These are phyloP conservation scores for Syzygium oleosum DNA, from an alignment of 345 rosid genomes.

Conservation along the genomic window DNA sequence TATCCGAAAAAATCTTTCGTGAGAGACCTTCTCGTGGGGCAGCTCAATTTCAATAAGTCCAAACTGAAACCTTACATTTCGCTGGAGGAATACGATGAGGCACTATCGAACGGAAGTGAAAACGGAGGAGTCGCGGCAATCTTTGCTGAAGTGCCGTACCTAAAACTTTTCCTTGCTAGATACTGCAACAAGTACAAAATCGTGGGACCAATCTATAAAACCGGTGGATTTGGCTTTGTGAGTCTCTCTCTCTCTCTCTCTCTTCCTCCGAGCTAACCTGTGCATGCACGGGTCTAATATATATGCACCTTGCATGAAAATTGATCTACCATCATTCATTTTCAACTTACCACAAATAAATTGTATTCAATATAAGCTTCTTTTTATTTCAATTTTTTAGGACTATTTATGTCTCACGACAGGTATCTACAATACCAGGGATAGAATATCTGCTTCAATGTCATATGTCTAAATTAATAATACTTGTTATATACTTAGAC, in stretches of 20 bases:
- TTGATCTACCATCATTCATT: neutral
- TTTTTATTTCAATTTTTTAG: neutral
- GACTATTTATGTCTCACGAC: neutral
- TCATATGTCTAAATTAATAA: too few relatives aligned
- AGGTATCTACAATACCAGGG: too few relatives aligned
- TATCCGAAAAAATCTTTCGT: slow-evolving; percentile 31
- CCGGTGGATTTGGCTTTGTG: neutral
- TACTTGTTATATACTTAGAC: too few relatives aligned
- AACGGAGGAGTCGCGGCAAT: slow-evolving; percentile 23
- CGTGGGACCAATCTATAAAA: neutral
- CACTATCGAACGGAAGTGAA: slow-evolving; percentile 19
- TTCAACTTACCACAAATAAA: neutral
- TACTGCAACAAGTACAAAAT: neutral
- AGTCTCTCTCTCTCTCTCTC: neutral
- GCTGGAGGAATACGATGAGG: slow-evolving; percentile 14
- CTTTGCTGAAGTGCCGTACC: neutral
- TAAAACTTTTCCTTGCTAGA: neutral
- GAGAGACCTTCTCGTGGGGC: slow-evolving; percentile 11
- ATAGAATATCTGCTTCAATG: too few relatives aligned
- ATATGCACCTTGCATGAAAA: neutral
- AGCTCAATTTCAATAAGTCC: slow-evolving; percentile 8
- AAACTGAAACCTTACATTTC: slow-evolving; percentile 5
- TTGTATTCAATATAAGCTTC: neutral
- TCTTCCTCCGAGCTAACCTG: too few relatives aligned
- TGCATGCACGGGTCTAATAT: too few relatives aligned